Conservation (phyloP, 768 basidiomycete genomes). For the Solioccasus polychromus region DNA sequence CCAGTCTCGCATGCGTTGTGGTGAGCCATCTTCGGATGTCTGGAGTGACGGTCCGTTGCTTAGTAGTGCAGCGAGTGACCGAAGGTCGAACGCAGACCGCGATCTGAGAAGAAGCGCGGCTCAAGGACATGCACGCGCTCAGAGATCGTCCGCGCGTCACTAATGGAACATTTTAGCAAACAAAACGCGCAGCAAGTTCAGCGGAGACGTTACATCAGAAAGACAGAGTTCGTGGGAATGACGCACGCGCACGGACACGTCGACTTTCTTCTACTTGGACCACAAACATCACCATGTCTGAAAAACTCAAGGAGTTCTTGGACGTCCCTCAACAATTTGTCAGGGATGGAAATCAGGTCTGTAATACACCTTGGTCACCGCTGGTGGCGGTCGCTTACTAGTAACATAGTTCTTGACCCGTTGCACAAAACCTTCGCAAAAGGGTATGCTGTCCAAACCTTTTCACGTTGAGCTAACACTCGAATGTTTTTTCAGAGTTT, state of each 20-base stretch:
- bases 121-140: conserved; percentile 62
- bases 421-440: conserved; percentile 96
- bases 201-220: conserved; percentile 14
- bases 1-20: conserved; percentile 9
- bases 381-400: conserved; percentile 8
- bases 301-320: conserved; percentile 85
- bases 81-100: conserved; percentile 26
- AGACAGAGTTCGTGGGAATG: conserved; percentile 25
- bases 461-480: not conserved
- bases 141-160: conserved; percentile 14
- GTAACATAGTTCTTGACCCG: conserved; percentile 80
- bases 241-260: conserved; percentile 26
- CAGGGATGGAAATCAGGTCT: conserved; percentile 89
- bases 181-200: not conserved
- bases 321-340: conserved; percentile 91
- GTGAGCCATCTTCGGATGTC: conserved; percentile 23
- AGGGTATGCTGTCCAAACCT: conserved; percentile 55
- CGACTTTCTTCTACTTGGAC: conserved; percentile 14
- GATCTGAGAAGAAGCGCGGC: conserved; percentile 35
- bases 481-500: conserved; percentile 62
- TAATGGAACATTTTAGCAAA: conserved; percentile 9
- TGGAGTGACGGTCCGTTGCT: conserved; percentile 9
- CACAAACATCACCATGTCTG: conserved; percentile 63
- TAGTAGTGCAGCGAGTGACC: conserved; percentile 10
- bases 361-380: conserved; percentile 15